Evolutionary conservation across 495 filamentous ascomycete genomes (phyloP), one percentile per base, ranked within the genome.

Genomic region (Terfezia boudieri): DNA sequence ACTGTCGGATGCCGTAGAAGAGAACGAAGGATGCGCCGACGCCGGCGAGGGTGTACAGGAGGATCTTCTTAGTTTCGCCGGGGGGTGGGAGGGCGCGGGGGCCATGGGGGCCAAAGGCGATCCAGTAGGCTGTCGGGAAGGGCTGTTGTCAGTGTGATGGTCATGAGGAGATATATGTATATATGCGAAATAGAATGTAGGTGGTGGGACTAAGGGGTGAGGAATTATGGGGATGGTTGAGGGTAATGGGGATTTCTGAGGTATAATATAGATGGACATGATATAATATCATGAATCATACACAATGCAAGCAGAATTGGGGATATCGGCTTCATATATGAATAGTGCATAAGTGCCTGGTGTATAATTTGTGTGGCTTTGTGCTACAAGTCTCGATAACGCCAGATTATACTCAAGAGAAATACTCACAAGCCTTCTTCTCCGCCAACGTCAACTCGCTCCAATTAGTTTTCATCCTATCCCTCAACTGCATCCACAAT

Each of bases 401-500:
- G n/a, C n/a, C n/a, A n/a, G n/a, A n/a, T n/a, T n/a, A n/a, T n/a
- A 8, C 58, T 20, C 20, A 26, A 38, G 46, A 57, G 41, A 37
- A 58, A 11, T 52, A 83, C 90, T 64, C 80, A 96, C 90, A 89
- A 65, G 90, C 92, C 75, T 92, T 95, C 83, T 96, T 94, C 76
- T 98, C 90, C 70, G 86, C 79, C 59, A 88, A 43, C 35, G 90
- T 98, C 76, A 98, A 73, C 62, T 95, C 84, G 64, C 82, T 75
- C 90, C 90, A 98, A 70, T 84, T 84, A 59, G 74, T 79, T 83
- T 94, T 96, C 90, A 96, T 96, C 64, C 90, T 81, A 73, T 98
- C 90, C 64, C 90, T 74, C 67, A 98, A 74, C 62, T 82, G 73
- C 90, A 98, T 98, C 89, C 89, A 98, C 61, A 98, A 71, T 66